Conservation (phyloP, 306 rosid genomes). For the Herpetospermum pedunculosum region DNA sequence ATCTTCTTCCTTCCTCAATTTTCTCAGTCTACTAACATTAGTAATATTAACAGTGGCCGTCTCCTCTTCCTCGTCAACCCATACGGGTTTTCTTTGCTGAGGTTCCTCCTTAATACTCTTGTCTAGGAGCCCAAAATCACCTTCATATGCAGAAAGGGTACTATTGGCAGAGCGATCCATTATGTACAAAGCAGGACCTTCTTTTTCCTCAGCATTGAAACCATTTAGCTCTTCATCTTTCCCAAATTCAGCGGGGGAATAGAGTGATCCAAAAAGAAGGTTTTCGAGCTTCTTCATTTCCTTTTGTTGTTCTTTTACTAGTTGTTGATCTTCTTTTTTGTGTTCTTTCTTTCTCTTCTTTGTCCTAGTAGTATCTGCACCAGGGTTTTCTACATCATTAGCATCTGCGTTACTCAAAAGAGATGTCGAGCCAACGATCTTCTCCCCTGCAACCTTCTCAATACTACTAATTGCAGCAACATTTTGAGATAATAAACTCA, state of each 20-base stretch:
- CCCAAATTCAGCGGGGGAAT: slow-evolving; percentile 61
- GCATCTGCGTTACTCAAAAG: slow-evolving; percentile 13
- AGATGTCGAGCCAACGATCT: slow-evolving; percentile 15
- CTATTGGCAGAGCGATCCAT: slow-evolving; percentile 57
- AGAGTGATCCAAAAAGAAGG: slow-evolving; percentile 59
- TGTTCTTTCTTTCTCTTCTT: slow-evolving; percentile 53
- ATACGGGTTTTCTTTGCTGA: slow-evolving; percentile 52
- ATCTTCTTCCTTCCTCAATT: slow-evolving; percentile 74
- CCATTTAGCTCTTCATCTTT: slow-evolving; percentile 30
- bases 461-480: slow-evolving; percentile 16
- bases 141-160: slow-evolving; percentile 27
- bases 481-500: slow-evolving; percentile 81
- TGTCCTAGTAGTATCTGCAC: slow-evolving; percentile 17
- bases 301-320: slow-evolving; percentile 34
- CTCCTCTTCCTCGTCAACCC: slow-evolving; percentile 88
- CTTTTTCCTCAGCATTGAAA: slow-evolving; percentile 10
- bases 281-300: slow-evolving; percentile 69
- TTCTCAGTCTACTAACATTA: slow-evolving; percentile 60
- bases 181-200: slow-evolving; percentile 42
- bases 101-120: slow-evolving; percentile 22
- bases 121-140: slow-evolving; percentile 22
- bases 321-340: slow-evolving; percentile 22
- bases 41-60: slow-evolving; percentile 43
- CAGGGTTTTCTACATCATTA: slow-evolving; percentile 10
- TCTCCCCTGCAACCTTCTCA: slow-evolving; percentile 27